Conservation (phyloP, 257 asterid genomes). For the Nicotiana sylvestris region DNA sequence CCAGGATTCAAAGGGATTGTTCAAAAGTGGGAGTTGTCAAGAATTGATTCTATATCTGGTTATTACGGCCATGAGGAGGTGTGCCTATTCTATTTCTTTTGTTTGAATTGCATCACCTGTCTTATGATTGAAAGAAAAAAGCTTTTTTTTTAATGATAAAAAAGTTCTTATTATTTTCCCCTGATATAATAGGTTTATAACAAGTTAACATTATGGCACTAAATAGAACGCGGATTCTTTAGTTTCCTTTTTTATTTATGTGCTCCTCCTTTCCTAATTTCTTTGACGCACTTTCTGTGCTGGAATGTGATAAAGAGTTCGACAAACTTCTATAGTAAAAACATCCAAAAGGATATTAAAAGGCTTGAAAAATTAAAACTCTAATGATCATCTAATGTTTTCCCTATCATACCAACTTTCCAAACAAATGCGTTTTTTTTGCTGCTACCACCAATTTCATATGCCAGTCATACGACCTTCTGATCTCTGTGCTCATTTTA, state of each 20-base stretch:
- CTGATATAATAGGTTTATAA: not conserved
- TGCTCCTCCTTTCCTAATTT: not conserved
- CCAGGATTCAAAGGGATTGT: conserved; percentile 91
- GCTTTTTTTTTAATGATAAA: not conserved
- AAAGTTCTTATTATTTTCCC: not conserved
- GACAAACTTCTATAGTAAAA: not conserved
- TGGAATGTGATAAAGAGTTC: not conserved
- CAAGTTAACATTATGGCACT: not conserved
- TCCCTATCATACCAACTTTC: not conserved
- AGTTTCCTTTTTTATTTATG: not conserved
- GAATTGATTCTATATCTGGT: conserved; percentile 67
- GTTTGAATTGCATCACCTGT: conserved; percentile 15
- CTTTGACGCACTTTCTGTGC: not conserved
- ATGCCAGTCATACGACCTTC: not conserved
- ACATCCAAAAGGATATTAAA: not conserved
- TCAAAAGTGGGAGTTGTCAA: conserved; percentile 86
- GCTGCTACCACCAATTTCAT: not conserved
- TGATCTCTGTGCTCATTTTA: not conserved
- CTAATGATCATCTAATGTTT: not conserved
- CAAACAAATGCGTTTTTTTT: not conserved
- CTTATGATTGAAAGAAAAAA: not conserved
- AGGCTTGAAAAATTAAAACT: not conserved
- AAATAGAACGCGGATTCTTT: not conserved
- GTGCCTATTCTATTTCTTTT: conserved; percentile 27
- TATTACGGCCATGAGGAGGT: conserved; percentile 98